phyloP scores from a whole-genome alignment of 805 yeast genomes.

The Starmerella sp. region DNA sequence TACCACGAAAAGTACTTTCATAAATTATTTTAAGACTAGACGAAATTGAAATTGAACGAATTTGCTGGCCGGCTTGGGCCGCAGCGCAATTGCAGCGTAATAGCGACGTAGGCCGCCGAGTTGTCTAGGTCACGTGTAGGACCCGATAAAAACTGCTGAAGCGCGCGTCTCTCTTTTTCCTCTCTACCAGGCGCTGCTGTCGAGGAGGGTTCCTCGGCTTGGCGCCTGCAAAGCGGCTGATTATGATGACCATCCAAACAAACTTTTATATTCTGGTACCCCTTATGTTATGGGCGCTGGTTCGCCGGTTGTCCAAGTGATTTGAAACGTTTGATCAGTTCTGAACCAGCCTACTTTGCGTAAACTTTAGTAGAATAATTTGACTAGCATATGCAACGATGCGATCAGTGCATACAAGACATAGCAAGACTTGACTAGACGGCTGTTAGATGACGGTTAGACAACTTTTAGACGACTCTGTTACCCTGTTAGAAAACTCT shows the following conservation, averaged over 20 bases:
- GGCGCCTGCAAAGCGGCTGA: background rate
- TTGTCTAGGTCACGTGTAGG: too few relatives aligned
- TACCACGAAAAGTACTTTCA: too few relatives aligned
- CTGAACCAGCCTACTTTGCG: constrained; percentile 12
- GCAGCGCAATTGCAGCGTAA: too few relatives aligned
- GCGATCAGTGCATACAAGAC: too few relatives aligned
- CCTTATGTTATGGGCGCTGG: constrained; percentile 23
- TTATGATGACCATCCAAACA: constrained; percentile 21
- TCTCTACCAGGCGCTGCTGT: background rate
- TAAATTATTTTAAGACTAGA: too few relatives aligned
- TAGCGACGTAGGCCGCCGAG: too few relatives aligned
- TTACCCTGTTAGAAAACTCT: too few relatives aligned
- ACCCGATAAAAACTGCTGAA: background rate
- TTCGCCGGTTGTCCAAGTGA: constrained; percentile 20
- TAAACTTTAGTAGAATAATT: background rate
- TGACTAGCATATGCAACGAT: background rate
- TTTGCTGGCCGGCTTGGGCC: too few relatives aligned
- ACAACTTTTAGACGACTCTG: too few relatives aligned
- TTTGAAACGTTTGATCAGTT: constrained; percentile 21
- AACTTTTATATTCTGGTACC: constrained; percentile 22
- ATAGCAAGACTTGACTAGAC: too few relatives aligned
- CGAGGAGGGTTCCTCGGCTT: background rate
- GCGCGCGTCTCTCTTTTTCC: background rate
- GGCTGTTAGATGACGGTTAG: too few relatives aligned
- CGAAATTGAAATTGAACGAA: too few relatives aligned